Evolutionary conservation across 805 yeast genomes (phyloP), one percentile per base, ranked within the genome.

Genomic region (Ogataea sp.): DNA sequence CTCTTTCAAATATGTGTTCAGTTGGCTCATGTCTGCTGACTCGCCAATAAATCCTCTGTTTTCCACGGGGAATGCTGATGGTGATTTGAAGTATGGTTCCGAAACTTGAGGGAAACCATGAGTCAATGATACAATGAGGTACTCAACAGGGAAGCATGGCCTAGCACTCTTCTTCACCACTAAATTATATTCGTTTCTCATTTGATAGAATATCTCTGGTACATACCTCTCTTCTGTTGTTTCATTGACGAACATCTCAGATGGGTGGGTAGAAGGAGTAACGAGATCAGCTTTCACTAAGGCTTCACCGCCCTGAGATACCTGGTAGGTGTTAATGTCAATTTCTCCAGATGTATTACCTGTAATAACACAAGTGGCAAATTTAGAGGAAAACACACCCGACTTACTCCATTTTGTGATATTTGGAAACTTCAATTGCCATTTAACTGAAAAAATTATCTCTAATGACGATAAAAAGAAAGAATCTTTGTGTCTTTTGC

Each of bases 111-210:
- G 95, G 71, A 93, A 90, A 3, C 97, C 96, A 58, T 93, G 97
- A 5, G 94, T 81, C 45, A 90, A 63, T 2, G 96, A 80, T 1
- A 90, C 95, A 39, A 93, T 62, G 43, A 88, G 59, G 55, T 84
- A 88, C 44, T 88, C 96, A n/a, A 83, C 88, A 2, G 97, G 97
- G 57, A 88, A 85, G 20, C 93, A 83, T 1, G 96, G 96, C 51
- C 82, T 82, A 1, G 96, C 95, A 54, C 85, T 83, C 32, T 78
- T 75, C 51, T 87, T 87, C n/a, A 93, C 94, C 28, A 86, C 78
- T 24, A 87, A 65, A 4, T 85, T 85, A 61, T 93, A 93, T 62
- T 93, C 97, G 56, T 93, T 93, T 43, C 76, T 72, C 56, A 76
- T 79, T 59, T 79, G 78, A 67, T 83, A 93, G 53, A 85, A 84